A percentile compares a stretch with the other conserved stretches of the same genome.
These are phyloP conservation scores for Sphaerosporella brunnea DNA, from an alignment of 495 filamentous ascomycete species.

Conservation along the genomic window DNA sequence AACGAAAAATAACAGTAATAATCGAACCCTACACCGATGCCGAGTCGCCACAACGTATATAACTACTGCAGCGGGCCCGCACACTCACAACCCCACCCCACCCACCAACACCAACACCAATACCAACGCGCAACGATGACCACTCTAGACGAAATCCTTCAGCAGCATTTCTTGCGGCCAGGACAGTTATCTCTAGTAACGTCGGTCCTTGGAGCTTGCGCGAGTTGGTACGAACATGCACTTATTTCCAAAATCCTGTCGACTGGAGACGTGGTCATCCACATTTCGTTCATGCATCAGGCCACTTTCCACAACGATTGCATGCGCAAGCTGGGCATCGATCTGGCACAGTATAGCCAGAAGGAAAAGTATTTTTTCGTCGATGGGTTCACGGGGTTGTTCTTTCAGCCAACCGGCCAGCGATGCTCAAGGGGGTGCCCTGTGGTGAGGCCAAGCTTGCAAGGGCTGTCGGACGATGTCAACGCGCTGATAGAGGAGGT, in stretches of 20 bases:
- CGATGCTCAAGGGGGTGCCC: background rate
- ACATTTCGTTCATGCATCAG: slow-evolving; percentile 66
- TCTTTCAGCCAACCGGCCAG: slow-evolving; percentile 24
- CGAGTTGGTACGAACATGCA: slow-evolving; percentile 61
- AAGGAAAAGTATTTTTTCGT: slow-evolving; percentile 49
- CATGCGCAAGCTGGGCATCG: slow-evolving; percentile 40
- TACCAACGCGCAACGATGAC: too few relatives aligned
- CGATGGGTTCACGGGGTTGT: slow-evolving; percentile 52
- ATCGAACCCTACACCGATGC: too few relatives aligned
- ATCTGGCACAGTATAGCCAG: slow-evolving; percentile 42
- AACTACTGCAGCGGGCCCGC: too few relatives aligned
- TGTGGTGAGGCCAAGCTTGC: background rate
- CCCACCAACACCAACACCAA: too few relatives aligned
- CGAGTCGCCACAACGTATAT: too few relatives aligned
- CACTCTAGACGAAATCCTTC: background rate
- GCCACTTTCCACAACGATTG: slow-evolving; percentile 39
- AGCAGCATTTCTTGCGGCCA: background rate
- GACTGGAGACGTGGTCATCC: slow-evolving; percentile 36
- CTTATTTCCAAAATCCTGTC: slow-evolving; percentile 31
- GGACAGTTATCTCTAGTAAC: slow-evolving; percentile 38
- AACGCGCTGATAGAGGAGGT: background rate
- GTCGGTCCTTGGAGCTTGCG: slow-evolving; percentile 48
- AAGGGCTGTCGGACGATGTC: background rate
- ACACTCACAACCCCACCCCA: too few relatives aligned
- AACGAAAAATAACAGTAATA: too few relatives aligned